A percentile compares a stretch with the other conserved stretches of the same genome.
phyloP scores from a whole-genome alignment of 1,284 basidiomycete species.

The Macrocystidia cucumis region DNA sequence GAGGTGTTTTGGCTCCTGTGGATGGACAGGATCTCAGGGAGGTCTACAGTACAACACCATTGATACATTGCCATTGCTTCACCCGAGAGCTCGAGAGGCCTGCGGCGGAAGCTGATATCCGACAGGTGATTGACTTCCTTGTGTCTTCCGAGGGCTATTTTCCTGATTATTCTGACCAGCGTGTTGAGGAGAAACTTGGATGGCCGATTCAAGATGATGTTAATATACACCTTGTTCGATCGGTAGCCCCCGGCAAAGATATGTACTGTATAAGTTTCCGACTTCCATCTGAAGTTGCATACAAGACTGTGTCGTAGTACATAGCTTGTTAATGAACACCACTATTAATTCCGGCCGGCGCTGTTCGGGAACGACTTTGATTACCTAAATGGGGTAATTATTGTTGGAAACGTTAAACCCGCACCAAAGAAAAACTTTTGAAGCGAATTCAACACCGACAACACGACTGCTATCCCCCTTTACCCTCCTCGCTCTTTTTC shows the following conservation, averaged over 20 bases:
- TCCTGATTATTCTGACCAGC: constrained; percentile 35
- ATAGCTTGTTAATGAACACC: background rate
- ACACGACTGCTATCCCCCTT: background rate
- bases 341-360: background rate
- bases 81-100: constrained; percentile 77
- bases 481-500: constrained; percentile 1
- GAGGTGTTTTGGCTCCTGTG: constrained; percentile 52
- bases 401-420: constrained; percentile 16
- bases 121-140: constrained; percentile 50
- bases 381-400: constrained; percentile 9
- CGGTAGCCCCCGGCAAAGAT: constrained; percentile 94
- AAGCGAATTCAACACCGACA: background rate
- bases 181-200: constrained; percentile 68
- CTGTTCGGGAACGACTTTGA: constrained; percentile 6
- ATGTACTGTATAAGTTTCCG: constrained; percentile 98
- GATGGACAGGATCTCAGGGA: constrained; percentile 19
- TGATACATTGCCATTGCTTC: constrained; percentile 97
- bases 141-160: constrained; percentile 2
- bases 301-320: constrained; percentile 13
- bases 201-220: constrained; percentile 44
- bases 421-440: constrained; percentile 22
- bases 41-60: constrained; percentile 66
- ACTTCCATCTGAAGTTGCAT: constrained; percentile 59
- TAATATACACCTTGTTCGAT: constrained; percentile 75
- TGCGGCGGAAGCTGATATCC: constrained; percentile 70